A percentile compares a stretch with the other conserved stretches of the same genome.
phyloP scores from a whole-genome alignment of 805 yeast species.

The Lipomyces kockii region DNA sequence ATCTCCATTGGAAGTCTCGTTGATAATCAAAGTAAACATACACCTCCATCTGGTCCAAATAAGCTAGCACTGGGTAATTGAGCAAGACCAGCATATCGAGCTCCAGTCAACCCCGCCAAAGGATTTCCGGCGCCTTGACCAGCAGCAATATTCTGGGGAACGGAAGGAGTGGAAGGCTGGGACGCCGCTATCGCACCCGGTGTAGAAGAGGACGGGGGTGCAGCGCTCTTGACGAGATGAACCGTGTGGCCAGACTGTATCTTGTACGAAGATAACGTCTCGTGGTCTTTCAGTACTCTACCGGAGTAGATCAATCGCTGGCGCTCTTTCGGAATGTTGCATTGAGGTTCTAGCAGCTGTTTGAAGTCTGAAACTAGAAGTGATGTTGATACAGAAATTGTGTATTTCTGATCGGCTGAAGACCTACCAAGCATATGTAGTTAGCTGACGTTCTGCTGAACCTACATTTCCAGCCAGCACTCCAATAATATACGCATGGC shows the following conservation, averaged over 20 bases:
- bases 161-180: slow-evolving; percentile 43
- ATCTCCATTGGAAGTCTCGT: not conserved
- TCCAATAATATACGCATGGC: not conserved
- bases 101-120: slow-evolving; percentile 89
- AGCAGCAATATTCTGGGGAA: slow-evolving; percentile 81
- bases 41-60: slow-evolving; percentile 95
- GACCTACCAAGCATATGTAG: slow-evolving; percentile 25
- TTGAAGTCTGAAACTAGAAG: slow-evolving; percentile 72
- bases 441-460: slow-evolving; percentile 1
- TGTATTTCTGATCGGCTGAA: slow-evolving; percentile 68
- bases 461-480: not conserved
- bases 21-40: slow-evolving; percentile 8
- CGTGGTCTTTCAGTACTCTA: slow-evolving; percentile 84
- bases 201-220: slow-evolving; percentile 47
- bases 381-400: slow-evolving; percentile 58
- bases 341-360: slow-evolving; percentile 59
- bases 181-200: slow-evolving; percentile 41
- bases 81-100: slow-evolving; percentile 90
- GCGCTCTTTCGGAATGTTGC: slow-evolving; percentile 72
- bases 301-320: slow-evolving; percentile 95
- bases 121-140: slow-evolving; percentile 92
- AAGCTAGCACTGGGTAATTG: slow-evolving; percentile 84
- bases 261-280: slow-evolving; percentile 74
- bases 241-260: slow-evolving; percentile 84
- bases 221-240: slow-evolving; percentile 86